These are phyloP conservation scores for Leishmania tarentolae DNA, from an alignment of 208 protist genomes.

Conservation along the genomic window DNA sequence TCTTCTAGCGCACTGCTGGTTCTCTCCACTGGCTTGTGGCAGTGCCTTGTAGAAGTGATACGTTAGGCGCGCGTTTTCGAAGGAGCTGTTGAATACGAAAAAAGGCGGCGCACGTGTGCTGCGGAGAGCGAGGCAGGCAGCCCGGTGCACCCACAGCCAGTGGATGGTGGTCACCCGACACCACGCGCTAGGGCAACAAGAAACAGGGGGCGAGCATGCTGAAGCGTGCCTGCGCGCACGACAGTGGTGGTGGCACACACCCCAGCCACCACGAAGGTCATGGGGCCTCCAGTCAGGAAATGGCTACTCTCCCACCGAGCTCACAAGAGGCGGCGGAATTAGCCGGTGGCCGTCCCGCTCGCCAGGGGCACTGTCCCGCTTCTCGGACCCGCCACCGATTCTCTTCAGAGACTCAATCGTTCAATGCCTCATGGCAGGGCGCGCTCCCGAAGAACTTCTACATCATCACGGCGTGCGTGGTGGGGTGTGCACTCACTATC, in stretches of 20 bases:
- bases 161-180: not conserved
- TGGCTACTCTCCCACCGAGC: not conserved
- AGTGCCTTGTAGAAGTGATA: not conserved
- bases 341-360: not conserved
- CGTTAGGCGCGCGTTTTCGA: not conserved
- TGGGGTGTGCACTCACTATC: conserved; percentile 33
- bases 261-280: not conserved
- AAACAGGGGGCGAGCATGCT: not conserved
- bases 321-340: not conserved
- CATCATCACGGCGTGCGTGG: conserved; percentile 27
- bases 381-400: not conserved
- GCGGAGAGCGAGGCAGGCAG: not conserved
- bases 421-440: not conserved
- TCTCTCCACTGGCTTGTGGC: not conserved
- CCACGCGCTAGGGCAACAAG: not conserved
- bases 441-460: conserved; percentile 34
- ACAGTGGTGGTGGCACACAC: not conserved
- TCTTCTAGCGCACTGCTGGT: not conserved
- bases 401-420: not conserved
- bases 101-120: not conserved
- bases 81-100: not conserved
- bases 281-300: not conserved
- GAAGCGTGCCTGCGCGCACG: not conserved
- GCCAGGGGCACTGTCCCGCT: not conserved
- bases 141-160: not conserved